These are phyloP conservation scores for Venturiaceae sp. DNA, from an alignment of 2,329 filamentous ascomycete genomes.

Conservation along the genomic window DNA sequence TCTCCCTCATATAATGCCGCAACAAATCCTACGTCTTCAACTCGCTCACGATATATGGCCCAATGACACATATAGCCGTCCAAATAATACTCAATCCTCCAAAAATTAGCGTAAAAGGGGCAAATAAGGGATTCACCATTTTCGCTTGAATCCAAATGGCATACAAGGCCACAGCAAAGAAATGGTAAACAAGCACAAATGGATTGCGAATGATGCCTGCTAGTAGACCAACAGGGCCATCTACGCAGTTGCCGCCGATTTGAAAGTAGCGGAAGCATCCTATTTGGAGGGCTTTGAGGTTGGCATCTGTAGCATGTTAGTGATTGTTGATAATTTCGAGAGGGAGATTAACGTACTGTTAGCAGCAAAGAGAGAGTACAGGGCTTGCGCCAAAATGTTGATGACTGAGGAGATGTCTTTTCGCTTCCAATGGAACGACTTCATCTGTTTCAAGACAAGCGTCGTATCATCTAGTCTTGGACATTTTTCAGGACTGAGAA, in stretches of 20 bases:
- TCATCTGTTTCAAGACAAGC: slow-evolving; percentile 59
- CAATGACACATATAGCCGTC: slow-evolving; percentile 36
- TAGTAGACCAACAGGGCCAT: slow-evolving; percentile 72
- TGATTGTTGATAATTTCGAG: background rate
- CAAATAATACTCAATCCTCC: slow-evolving; percentile 39
- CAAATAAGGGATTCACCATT: slow-evolving; percentile 30
- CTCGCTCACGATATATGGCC: slow-evolving; percentile 42
- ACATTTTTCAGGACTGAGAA: slow-evolving; percentile 61
- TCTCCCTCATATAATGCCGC: background rate
- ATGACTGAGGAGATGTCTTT: slow-evolving; percentile 79
- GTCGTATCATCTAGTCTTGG: slow-evolving; percentile 58
- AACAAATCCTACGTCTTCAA: slow-evolving; percentile 10
- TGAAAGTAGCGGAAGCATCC: slow-evolving; percentile 94
- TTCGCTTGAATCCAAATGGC: slow-evolving; percentile 63
- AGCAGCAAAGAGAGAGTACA: slow-evolving; percentile 87
- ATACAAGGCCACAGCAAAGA: slow-evolving; percentile 87
- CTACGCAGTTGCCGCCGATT: slow-evolving; percentile 57
- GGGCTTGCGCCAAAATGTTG: slow-evolving; percentile 93
- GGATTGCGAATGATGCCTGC: slow-evolving; percentile 74
- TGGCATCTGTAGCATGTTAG: slow-evolving; percentile 37
- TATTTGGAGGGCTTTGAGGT: slow-evolving; percentile 70
- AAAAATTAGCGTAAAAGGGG: slow-evolving; percentile 25
- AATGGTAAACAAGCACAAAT: slow-evolving; percentile 74
- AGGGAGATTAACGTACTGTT: slow-evolving; percentile 35
- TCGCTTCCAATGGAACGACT: slow-evolving; percentile 74